Conservation (phyloP, 2,329 filamentous ascomycete genomes). For the Paecilomyces variotii region DNA sequence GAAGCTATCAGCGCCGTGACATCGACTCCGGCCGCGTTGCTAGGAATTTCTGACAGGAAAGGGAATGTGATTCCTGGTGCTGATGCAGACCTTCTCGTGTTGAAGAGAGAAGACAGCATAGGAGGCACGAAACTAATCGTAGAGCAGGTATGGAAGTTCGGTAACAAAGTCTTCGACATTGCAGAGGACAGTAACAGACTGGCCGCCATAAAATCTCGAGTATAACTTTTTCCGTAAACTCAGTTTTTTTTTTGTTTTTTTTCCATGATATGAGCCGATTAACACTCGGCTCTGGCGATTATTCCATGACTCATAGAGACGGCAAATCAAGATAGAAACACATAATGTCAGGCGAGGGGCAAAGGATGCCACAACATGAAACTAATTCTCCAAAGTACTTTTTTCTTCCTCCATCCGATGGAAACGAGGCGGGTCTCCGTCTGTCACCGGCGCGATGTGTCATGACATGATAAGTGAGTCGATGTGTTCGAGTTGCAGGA, state of each 20-base stretch:
- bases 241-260: no score
- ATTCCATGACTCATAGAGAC: no score
- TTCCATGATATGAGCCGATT: no score
- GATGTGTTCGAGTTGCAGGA: background rate
- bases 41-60: conserved; percentile 45
- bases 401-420: background rate
- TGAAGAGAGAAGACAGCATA: background rate
- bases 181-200: background rate
- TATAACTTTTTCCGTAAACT: background rate
- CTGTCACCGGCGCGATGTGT: background rate
- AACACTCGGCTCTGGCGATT: no score
- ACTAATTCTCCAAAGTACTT: background rate
- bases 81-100: background rate
- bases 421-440: background rate
- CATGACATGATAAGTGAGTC: background rate
- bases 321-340: background rate
- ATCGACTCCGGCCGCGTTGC: conserved; percentile 66
- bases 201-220: background rate
- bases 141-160: conserved; percentile 79
- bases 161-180: conserved; percentile 41
- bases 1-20: conserved; percentile 67
- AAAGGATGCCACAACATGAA: background rate
- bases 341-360: background rate
- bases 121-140: conserved; percentile 43
- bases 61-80: background rate